Base-by-base conservation (phyloP, 2,329 filamentous ascomycete genomes). In the Trichoderma sp. region DNA sequence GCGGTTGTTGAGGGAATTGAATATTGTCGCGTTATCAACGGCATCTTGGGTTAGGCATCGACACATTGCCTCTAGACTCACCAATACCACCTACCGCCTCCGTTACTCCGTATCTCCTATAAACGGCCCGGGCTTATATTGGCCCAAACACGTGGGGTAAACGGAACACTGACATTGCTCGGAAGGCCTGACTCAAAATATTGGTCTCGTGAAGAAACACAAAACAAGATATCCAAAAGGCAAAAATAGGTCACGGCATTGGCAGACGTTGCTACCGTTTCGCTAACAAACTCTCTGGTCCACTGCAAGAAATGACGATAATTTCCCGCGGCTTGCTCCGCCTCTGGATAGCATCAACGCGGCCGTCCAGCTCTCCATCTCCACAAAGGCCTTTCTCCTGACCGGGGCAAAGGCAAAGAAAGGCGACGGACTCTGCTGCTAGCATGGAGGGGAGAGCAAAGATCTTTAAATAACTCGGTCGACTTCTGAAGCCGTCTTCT, bases 251-350 rank as follows among this genome's bases (percentile, higher is more conserved):
- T 47, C 40, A 19, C 37, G 37, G 14, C 5, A 21, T 7, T 55
- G 47, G 47, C 33, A 55, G 49, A 40, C 31, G 8, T 35, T 65
- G 62, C 49, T 27, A 49, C 53, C 53, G 53, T 47, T 57, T 55
- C 43, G 35, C 43, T 55, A 35, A 61, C 43, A 31, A 24, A 40
- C 33, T 14, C 21, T 62, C 33, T 63, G 66, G 52, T 65, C 68
- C 68, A 66, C 68, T 66, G 61, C 35, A 53, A 58, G 68, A 69
- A 69, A 69, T 69, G 61, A 69, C 55, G 61, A 57, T 53, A 64
- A 69, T 66, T 66, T 66, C 62, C 68, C 37, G 33, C 61, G 16
- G 29, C 24, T 19, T 53, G 40, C 60, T 64, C 37, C 62, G 68
- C 60, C 53, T 69, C 52, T 43, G 40, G 21, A 52, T 57, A 57